phyloP scores from a whole-genome alignment of 2,329 filamentous ascomycete species.

The Monosporascus sp. region DNA sequence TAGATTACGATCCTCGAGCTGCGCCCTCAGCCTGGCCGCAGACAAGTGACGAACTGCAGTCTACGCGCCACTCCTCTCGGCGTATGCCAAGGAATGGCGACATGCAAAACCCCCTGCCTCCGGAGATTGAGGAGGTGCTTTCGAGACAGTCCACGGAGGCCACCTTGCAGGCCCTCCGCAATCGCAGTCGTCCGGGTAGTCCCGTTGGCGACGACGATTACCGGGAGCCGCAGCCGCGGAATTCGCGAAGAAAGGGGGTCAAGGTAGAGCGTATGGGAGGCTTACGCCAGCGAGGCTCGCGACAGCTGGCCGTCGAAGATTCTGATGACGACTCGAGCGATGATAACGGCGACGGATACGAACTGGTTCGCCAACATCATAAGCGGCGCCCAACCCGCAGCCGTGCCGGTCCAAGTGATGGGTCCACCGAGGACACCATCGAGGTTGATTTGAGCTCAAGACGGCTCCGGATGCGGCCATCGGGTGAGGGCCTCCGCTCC shows the following conservation, averaged over 20 bases:
- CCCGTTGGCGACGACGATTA: neutral
- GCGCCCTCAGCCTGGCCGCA: neutral
- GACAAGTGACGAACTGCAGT: neutral
- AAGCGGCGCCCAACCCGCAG: neutral
- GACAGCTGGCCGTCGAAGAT: neutral
- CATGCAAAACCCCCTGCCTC: neutral
- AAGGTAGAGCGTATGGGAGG: neutral
- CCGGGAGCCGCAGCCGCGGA: neutral
- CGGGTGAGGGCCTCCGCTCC: too few relatives aligned
- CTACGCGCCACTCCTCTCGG: neutral
- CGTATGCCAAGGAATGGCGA: neutral
- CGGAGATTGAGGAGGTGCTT: neutral
- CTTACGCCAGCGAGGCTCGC: neutral
- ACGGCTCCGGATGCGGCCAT: too few relatives aligned
- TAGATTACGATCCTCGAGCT: neutral
- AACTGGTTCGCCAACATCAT: neutral
- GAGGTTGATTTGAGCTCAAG: neutral
- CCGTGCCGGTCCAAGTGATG: neutral
- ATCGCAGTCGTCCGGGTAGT: neutral
- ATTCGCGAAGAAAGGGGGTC: neutral
- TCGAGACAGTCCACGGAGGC: constrained; percentile 1
- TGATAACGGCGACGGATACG: neutral
- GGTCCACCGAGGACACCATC: neutral
- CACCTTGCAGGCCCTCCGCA: constrained; percentile 1
- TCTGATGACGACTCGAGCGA: neutral